Base-by-base conservation (phyloP, 106 monocot genomes). In the Triglochin maritima region DNA sequence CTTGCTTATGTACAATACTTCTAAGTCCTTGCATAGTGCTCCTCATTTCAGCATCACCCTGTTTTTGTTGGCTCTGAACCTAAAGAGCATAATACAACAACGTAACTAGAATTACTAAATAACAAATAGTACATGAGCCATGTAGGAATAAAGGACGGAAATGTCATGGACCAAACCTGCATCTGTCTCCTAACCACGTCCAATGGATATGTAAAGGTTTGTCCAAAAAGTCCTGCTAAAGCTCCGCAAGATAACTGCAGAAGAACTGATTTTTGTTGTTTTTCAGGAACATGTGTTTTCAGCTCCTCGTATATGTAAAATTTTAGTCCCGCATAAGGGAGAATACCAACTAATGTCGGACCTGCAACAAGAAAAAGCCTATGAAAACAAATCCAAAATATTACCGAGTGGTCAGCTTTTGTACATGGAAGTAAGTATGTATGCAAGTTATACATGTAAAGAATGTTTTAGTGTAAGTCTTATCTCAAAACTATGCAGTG, bases 181-280 rank as follows among this genome's bases (percentile, higher is more conserved):
- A 92, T 88, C 71, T 92, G 92, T 69, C 92, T 78, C 63, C 92
- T 79, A 74, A 92, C 87, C 15, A 92, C 92, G 79, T 88, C 92
- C 17, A 92, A 72, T 41, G 92, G 92, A 48, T 92, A 92, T 44
- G 92, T 92, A 52, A 92, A 85, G 50, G 92, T 92, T 64, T 92
- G 92, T 12, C 92, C 92, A 73, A 92, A 88, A 6, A 92, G 67
- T 68, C 92, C 92, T 43, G 92, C 92, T 76, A 92, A 73, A 45
- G 92, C 85, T 52, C 92, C 92, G 56, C 92, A 92, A 68, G 83
- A 72, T 13, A 92, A 81, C 5, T 79, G 78, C 53, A 88, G 59
- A 29, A 74, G 16, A 3, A 88, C 76, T 15, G 87, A 87, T 12
- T 81, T 85, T 16, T 85, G 66, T 55, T 81, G 76, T 46, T 92